A percentile compares a stretch with the other conserved stretches of the same genome.
Evolutionary conservation across 2,329 filamentous ascomycete genomes (phyloP).

Genomic region (Trichoderma sp.): DNA sequence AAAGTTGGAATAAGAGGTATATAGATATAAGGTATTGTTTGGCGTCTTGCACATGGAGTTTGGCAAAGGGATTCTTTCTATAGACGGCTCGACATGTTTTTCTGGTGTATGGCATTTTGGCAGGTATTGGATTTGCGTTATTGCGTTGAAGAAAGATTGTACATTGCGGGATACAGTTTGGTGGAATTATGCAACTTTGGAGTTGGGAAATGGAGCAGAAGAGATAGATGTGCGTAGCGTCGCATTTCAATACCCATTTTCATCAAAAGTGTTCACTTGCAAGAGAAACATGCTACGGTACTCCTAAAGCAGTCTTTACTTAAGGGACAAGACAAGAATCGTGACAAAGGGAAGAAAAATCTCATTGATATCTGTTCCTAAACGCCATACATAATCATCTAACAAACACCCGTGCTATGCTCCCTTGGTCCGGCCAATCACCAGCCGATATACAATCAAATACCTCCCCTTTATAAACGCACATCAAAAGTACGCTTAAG

Average conservation of each 20-base stretch:
- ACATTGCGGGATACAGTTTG: not conserved
- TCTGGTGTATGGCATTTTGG: not conserved
- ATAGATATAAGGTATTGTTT: not conserved
- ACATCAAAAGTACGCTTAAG: slow-evolving; percentile 18
- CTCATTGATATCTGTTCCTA: not conserved
- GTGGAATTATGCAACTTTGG: not conserved
- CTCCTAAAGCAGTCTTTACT: not conserved
- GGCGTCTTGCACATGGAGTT: not conserved
- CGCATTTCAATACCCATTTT: not conserved
- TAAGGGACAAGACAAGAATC: not conserved
- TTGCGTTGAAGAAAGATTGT: not conserved
- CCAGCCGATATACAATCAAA: not conserved
- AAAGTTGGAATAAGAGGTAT: not conserved
- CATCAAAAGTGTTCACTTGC: not conserved
- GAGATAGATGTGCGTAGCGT: not conserved
- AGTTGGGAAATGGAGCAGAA: not conserved
- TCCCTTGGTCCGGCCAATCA: slow-evolving; percentile 1
- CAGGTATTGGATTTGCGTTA: not conserved
- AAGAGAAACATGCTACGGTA: not conserved
- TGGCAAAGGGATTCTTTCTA: not conserved
- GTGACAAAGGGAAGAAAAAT: not conserved
- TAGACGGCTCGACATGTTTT: not conserved
- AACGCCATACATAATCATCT: slow-evolving; percentile 8
- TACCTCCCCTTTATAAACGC: not conserved
- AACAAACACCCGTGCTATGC: slow-evolving; percentile 16